Evolutionary conservation across 805 yeast species (phyloP), one percentile per base, ranked within the genome.

Genomic region (Saturnispora galanensis): DNA sequence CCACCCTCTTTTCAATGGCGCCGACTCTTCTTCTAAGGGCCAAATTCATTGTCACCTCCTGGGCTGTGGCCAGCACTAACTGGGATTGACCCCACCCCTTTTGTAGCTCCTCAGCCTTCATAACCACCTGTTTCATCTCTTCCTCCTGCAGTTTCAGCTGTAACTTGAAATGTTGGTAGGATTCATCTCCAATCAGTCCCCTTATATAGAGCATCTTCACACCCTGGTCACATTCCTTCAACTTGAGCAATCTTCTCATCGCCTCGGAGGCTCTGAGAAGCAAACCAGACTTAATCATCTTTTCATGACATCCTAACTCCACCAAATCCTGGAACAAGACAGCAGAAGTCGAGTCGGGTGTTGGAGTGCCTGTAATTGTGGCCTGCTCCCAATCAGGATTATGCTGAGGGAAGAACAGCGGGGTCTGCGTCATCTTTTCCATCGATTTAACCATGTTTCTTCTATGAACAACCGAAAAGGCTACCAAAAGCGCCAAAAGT

Each of bases 171-270:
- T 93, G 80, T 60, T 84, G 82, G 73, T 77, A 83, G 31, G 85
- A 68, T 43, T 84, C 95, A 56, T 93, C 97, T 31, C 97, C 97
- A 50, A 93, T 80, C 13, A 88, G 78, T 0, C 97, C 97, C 44
- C 77, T 77, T 58, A 89, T 90, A 60, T 88, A 89, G 48, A 93
- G 68, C 44, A 74, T 69, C 41, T 74, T 77, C 56, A 87, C 74
- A 46, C 72, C 77, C 5, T 81, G 80, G 61, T 84, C 84, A 50
- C 75, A 70, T 59, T 90, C 97, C 59, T 84, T 82, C 59, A 88
- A 67, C 57, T 84, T 83, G 62, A 90, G 71, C 48, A 93, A 71
- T 57, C 96, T 75, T 63, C 94, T 79, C 46, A 93, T 70, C 10
- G 88, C 84, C 65, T 90, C 97, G 8, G 89, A 83, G n/a, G 95